phyloP scores from a whole-genome alignment of 441 rosid genomes.

The Corymbia citriodora region DNA sequence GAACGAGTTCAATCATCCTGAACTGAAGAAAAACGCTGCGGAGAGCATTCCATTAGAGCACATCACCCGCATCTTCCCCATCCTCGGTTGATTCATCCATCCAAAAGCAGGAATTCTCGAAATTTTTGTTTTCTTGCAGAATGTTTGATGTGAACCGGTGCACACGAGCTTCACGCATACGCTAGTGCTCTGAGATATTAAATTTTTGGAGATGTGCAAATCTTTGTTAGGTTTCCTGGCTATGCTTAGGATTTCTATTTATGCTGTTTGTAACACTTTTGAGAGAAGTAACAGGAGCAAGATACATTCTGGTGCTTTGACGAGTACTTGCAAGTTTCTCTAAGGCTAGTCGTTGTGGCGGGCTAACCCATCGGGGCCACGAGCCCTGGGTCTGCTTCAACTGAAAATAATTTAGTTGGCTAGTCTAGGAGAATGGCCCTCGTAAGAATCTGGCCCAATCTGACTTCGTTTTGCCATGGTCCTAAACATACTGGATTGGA shows the following conservation, averaged over 20 bases:
- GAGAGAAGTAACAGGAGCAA: not conserved
- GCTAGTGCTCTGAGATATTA: not conserved
- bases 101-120: conserved; percentile 2
- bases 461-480: not conserved
- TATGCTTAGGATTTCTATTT: not conserved
- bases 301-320: not conserved
- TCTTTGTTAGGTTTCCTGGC: not conserved
- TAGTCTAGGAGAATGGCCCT: not conserved
- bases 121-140: conserved; percentile 5
- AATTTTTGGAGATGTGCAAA: not conserved
- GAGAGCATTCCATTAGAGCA: conserved; percentile 78
- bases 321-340: not conserved
- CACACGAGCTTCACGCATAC: not conserved
- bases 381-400: not conserved
- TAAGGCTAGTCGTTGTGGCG: no score
- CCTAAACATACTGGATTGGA: not conserved
- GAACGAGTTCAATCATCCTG: conserved; percentile 84
- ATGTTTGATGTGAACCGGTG: not conserved
- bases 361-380: not conserved
- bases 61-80: conserved; percentile 84
- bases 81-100: conserved; percentile 50
- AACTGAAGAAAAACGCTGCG: conserved; percentile 66
- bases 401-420: not conserved
- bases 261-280: not conserved
- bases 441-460: not conserved